Evolutionary conservation across 768 basidiomycete species (phyloP).

Genomic region (Atractiella rhizophila): DNA sequence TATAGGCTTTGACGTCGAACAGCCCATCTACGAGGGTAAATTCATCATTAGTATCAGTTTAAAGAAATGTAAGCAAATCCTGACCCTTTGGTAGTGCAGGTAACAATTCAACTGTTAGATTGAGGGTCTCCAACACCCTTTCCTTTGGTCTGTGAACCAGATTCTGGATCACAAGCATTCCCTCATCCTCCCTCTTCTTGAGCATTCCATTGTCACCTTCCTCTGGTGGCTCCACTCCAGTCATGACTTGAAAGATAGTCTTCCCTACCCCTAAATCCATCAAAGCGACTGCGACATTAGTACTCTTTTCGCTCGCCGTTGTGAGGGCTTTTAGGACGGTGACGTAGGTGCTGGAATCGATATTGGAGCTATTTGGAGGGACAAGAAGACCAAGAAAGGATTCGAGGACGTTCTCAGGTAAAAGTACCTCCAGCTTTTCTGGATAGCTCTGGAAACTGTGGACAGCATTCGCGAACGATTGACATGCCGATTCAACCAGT

Average conservation of each 20-base stretch:
- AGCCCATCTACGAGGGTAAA: constrained; percentile 44
- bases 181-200: constrained; percentile 34
- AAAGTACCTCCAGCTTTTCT: constrained; percentile 61
- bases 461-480: constrained; percentile 78
- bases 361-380: constrained; percentile 9
- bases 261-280: constrained; percentile 80
- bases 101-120: constrained; percentile 67
- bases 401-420: constrained; percentile 37
- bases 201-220: constrained; percentile 12
- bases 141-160: constrained; percentile 89
- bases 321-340: constrained; percentile 62
- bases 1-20: constrained; percentile 39
- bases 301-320: constrained; percentile 61
- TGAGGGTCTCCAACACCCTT: constrained; percentile 79
- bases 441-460: constrained; percentile 71
- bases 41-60: neutral
- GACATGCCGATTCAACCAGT: constrained; percentile 86
- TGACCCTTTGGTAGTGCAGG: constrained; percentile 77
- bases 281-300: constrained; percentile 59
- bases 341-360: constrained; percentile 59
- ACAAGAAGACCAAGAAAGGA: constrained; percentile 12
- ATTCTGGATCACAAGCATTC: constrained; percentile 96
- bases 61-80: constrained; percentile 6
- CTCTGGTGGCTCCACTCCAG: constrained; percentile 49
- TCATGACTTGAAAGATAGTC: constrained; percentile 80